Evolutionary conservation across 176 grass and related monocot species (phyloP).

Genomic region (Triticum urartu): DNA sequence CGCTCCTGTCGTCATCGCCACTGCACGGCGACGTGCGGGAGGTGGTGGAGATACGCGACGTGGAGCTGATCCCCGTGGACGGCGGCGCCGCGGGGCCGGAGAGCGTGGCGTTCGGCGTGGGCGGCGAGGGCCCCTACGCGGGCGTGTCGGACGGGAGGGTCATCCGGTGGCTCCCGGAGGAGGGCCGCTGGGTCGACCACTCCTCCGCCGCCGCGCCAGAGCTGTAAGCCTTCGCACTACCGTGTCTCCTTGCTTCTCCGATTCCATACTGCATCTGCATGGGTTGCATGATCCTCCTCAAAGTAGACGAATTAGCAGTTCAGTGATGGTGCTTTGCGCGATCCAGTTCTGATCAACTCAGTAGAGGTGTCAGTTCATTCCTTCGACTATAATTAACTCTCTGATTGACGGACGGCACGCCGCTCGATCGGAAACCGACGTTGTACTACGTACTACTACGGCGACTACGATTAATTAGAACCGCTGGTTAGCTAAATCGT

Average conservation of each 20-base stretch:
- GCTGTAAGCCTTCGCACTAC: constrained; percentile 28
- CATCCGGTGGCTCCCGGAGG: constrained; percentile 45
- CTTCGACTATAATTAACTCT: not conserved
- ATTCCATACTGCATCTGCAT: not conserved
- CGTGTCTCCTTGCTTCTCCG: not conserved
- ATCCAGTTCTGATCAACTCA: not conserved
- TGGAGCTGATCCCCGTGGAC: constrained; percentile 49
- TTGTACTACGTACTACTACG: not conserved
- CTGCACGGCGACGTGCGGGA: not conserved
- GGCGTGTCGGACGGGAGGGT: constrained; percentile 78
- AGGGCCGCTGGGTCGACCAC: constrained; percentile 50
- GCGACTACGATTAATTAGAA: not conserved
- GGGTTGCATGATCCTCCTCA: too few relatives aligned
- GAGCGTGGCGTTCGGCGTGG: constrained; percentile 49
- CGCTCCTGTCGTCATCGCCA: constrained; percentile 8
- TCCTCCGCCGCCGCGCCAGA: constrained; percentile 46
- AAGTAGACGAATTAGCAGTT: not conserved
- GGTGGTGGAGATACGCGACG: not conserved
- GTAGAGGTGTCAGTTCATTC: not conserved
- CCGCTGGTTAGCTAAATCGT: not conserved
- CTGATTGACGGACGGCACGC: not conserved
- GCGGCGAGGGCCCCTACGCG: constrained; percentile 57
- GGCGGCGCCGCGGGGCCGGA: constrained; percentile 65
- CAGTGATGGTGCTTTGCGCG: not conserved
- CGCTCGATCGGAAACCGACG: not conserved